A percentile compares a stretch with the other conserved stretches of the same genome.
phyloP scores from a whole-genome alignment of 2,329 filamentous ascomycete genomes.

The Curvularia hawaiiensis region DNA sequence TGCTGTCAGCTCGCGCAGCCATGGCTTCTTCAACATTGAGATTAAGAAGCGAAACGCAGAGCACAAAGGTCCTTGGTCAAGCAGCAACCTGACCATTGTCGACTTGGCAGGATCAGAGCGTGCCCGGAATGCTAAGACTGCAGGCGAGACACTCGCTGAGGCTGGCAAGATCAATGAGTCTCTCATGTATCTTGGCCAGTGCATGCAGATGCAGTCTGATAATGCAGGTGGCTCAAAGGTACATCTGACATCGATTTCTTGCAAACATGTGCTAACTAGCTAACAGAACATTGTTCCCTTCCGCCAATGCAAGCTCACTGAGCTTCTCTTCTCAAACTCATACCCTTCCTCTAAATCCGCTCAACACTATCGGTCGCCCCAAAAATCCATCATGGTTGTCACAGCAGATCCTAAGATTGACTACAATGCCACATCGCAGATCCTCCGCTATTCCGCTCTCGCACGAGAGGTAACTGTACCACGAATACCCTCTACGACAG shows the following conservation, averaged over 20 bases:
- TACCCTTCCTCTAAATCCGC: conserved; percentile 55
- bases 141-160: conserved; percentile 88
- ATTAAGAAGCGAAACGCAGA: conserved; percentile 77
- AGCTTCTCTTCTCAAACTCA: conserved; percentile 58
- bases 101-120: conserved; percentile 95
- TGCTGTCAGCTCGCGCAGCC: conserved; percentile 87
- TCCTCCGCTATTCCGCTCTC: conserved; percentile 90
- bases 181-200: conserved; percentile 97
- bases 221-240: conserved; percentile 75
- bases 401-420: conserved; percentile 92
- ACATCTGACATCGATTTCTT: conserved; percentile 21
- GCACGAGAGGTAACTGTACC: conserved; percentile 93
- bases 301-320: conserved; percentile 62
- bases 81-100: conserved; percentile 83
- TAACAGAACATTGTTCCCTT: conserved; percentile 69
- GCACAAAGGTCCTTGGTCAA: conserved; percentile 69
- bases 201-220: conserved; percentile 92
- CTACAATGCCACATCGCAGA: conserved; percentile 96
- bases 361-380: conserved; percentile 59
- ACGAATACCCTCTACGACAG: conserved; percentile 80
- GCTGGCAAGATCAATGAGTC: conserved; percentile 99
- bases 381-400: conserved; percentile 94
- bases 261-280: conserved; percentile 20
- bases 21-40: conserved; percentile 95
- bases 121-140: conserved; percentile 90